Evolutionary conservation across 352 stramenopile species (phyloP).

Genomic region (Globisporangium solare): DNA sequence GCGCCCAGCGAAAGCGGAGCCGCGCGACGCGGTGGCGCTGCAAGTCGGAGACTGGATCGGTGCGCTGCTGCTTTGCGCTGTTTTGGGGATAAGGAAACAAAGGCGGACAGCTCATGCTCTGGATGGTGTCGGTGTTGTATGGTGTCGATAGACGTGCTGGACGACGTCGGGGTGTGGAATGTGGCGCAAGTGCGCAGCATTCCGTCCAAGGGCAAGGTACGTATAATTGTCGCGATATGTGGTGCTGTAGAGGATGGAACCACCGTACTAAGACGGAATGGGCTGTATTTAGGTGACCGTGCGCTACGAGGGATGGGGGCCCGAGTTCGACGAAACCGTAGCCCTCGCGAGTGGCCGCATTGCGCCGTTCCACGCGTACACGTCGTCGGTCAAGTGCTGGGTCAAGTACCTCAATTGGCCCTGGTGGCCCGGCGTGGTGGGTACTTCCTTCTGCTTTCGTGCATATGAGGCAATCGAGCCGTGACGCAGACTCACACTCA

Average conservation of each 20-base stretch:
- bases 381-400: slow-evolving; percentile 76
- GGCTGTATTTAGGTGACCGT: slow-evolving; percentile 38
- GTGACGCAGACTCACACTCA: not conserved
- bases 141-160: slow-evolving; percentile 42
- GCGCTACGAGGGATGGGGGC: slow-evolving; percentile 62
- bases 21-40: slow-evolving; percentile 1
- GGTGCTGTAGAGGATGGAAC: not conserved
- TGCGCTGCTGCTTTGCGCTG: not conserved
- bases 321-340: slow-evolving; percentile 57
- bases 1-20: not conserved
- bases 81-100: not conserved
- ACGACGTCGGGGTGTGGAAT: slow-evolving; percentile 64
- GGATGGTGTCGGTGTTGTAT: not conserved
- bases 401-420: slow-evolving; percentile 80
- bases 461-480: too few relatives aligned
- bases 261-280: not conserved
- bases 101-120: not conserved
- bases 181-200: slow-evolving; percentile 44
- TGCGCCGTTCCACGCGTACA: slow-evolving; percentile 74
- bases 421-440: slow-evolving; percentile 61
- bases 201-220: slow-evolving; percentile 8
- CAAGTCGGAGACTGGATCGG: slow-evolving; percentile 14
- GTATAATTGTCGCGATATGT: not conserved
- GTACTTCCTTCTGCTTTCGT: too few relatives aligned
- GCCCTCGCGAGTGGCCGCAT: slow-evolving; percentile 46